Base-by-base conservation (phyloP, 2,329 filamentous ascomycete species). In the Bipolaris sorokiniana region DNA sequence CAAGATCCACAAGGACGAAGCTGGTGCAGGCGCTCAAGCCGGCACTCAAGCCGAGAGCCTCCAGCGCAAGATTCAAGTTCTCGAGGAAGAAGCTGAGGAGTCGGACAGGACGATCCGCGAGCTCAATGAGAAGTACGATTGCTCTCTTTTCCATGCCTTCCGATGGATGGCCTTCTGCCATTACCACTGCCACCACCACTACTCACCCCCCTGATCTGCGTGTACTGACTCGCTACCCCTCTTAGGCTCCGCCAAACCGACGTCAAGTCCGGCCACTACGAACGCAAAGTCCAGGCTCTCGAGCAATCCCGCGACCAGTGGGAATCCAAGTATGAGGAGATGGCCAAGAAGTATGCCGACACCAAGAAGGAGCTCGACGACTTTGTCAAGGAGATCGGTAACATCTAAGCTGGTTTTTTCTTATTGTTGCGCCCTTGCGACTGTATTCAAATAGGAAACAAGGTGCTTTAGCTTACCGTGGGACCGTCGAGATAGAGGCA, bases 261-360 rank as follows among this genome's bases (percentile, higher is more conserved):
- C 79, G 92, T 98, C 82, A 98, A 98, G 86, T 93, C 94, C 75
- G 95, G 94, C 73, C 94, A 99, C 84, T 98, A 94, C 81, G 95
- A 99, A 84, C 95, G 95, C 82, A 98, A 98, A 86, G 95, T 98
- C 70, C 92, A 97, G 81, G 94, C 95, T 73, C 88, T 97, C 75
- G 95, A 99, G 83, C 84, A 87, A 75, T 87, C 93, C 78, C 90
- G 91, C 73, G 92, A 97, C 80, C 88, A 93, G 80, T 97, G 93
- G 93, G 95, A 98, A 84, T 78, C 85, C 80, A 98, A 99, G 85
- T 98, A 96, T 83, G 95, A 98, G 82, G 94, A 98, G 79, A 96
- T 97, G 90, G 80, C 89, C 71, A 90, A 93, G 87, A 96, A 97
- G 83, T 90, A 96, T 84, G 81, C 82, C 67, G 79, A 84, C 56